Percentiles rank a stretch among this genome's conserved stretches.
Evolutionary conservation across 805 yeast genomes (phyloP).

Genomic region (Cyberlindnera galapagoensis): DNA sequence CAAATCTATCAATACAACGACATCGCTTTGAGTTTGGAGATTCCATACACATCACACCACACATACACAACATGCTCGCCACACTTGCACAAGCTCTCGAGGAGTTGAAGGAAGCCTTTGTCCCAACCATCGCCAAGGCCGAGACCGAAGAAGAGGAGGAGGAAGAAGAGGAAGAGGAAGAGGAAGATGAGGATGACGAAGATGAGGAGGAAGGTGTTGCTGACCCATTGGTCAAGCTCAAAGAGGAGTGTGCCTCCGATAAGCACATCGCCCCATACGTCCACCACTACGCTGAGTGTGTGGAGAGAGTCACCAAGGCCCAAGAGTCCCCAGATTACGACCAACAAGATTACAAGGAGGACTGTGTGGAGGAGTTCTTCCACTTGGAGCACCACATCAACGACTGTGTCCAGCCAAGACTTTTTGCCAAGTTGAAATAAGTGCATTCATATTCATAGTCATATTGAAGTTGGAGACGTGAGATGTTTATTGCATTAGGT

Average conservation of each 20-base stretch:
- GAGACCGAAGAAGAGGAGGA: constrained; percentile 38
- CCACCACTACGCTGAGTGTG: constrained; percentile 93
- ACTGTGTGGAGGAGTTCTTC: constrained; percentile 97
- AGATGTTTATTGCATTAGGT: constrained; percentile 1
- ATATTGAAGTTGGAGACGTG: not conserved
- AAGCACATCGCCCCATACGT: constrained; percentile 62
- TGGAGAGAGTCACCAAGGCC: constrained; percentile 87
- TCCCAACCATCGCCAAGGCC: constrained; percentile 79
- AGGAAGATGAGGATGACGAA: constrained; percentile 56
- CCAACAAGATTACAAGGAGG: constrained; percentile 80
- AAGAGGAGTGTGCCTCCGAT: constrained; percentile 63
- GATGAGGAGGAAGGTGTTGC: constrained; percentile 66
- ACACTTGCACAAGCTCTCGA: constrained; percentile 34
- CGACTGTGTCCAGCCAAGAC: constrained; percentile 86
- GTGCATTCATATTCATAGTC: not conserved
- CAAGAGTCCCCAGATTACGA: constrained; percentile 81
- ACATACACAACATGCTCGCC: constrained; percentile 26
- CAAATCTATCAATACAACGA: no score
- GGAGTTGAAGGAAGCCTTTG: constrained; percentile 73
- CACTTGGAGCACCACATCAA: constrained; percentile 91
- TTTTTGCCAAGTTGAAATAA: constrained; percentile 80
- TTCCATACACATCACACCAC: not conserved
- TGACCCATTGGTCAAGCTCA: constrained; percentile 60
- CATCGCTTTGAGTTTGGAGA: no score
- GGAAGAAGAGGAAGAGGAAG: constrained; percentile 31